Conservation (phyloP, 305 asterid genomes). For the Plantago rigida region DNA sequence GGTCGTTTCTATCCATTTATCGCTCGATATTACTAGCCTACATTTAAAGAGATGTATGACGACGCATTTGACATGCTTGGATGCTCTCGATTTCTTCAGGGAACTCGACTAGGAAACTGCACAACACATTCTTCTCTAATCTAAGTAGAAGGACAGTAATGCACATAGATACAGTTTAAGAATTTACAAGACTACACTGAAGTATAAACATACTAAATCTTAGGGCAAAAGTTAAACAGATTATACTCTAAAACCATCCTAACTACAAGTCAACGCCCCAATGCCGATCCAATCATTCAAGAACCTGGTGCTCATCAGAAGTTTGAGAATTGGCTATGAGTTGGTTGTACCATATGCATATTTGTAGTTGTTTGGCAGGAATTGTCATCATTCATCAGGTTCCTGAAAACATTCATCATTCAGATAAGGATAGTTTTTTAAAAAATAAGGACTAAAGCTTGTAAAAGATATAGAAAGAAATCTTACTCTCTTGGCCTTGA, state of each 20-base stretch:
- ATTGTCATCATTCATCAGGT: constrained; percentile 48
- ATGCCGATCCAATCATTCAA: constrained; percentile 18
- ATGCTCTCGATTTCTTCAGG: neutral
- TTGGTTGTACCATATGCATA: constrained; percentile 65
- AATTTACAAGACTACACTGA: constrained; percentile 9
- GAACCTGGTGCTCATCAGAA: constrained; percentile 34
- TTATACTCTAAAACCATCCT: constrained; percentile 30
- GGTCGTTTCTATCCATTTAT: neutral
- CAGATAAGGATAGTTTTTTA: neutral
- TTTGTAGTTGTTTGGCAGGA: constrained; percentile 78
- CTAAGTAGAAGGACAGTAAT: constrained; percentile 1
- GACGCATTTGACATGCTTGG: neutral
- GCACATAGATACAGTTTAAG: neutral
- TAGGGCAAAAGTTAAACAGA: constrained; percentile 29
- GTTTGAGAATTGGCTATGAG: constrained; percentile 67
- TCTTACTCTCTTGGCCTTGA: constrained; percentile 91
- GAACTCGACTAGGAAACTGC: constrained; percentile 1
- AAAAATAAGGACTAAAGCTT: neutral
- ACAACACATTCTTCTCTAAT: constrained; percentile 4
- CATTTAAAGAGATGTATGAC: neutral
- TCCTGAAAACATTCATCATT: constrained; percentile 33
- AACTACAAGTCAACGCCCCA: constrained; percentile 25
- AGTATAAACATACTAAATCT: constrained; percentile 19
- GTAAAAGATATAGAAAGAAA: neutral
- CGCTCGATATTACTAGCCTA: neutral